A percentile compares a stretch with the other conserved stretches of the same genome.
Evolutionary conservation across 1,139 yeast genomes (phyloP).

Genomic region (Chernovozyma sophiae-reginae): DNA sequence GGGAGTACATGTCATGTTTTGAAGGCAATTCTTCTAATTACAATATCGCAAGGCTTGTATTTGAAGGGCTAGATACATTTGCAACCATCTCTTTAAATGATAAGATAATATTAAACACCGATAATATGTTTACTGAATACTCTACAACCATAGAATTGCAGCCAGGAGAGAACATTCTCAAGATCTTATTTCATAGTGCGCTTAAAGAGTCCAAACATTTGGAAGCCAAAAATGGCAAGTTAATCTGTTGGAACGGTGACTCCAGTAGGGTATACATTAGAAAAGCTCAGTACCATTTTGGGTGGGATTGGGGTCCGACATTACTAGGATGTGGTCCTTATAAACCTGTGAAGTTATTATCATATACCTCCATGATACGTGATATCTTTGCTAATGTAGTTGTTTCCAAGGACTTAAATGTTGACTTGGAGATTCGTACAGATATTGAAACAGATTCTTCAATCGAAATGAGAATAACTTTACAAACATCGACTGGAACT

Average conservation of each 20-base stretch:
- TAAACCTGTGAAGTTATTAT: conserved; percentile 31
- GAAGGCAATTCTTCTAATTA: conserved; percentile 11
- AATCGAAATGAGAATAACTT: not conserved
- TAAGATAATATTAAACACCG: conserved; percentile 22
- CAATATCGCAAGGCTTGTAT: conserved; percentile 18
- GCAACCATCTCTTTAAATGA: conserved; percentile 36
- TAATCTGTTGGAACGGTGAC: conserved; percentile 37
- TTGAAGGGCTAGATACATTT: conserved; percentile 45
- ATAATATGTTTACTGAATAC: conserved; percentile 36
- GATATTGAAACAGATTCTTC: not conserved
- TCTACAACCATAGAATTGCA: conserved; percentile 8
- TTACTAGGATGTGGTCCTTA: conserved; percentile 47
- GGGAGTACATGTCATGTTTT: conserved; percentile 32
- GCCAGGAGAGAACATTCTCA: conserved; percentile 14
- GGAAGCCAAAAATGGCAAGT: conserved; percentile 17
- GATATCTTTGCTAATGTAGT: conserved; percentile 15
- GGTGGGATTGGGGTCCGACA: conserved; percentile 60
- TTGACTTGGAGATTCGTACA: conserved; percentile 1
- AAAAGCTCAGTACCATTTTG: conserved; percentile 53
- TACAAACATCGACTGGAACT: not conserved
- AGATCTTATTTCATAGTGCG: conserved; percentile 21
- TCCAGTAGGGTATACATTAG: conserved; percentile 38
- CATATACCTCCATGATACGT: conserved; percentile 16
- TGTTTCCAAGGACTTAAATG: not conserved
- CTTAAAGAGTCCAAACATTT: conserved; percentile 16